Evolutionary conservation across 495 filamentous ascomycete species (phyloP).

Genomic region (Xanthoparmelia taractica): DNA sequence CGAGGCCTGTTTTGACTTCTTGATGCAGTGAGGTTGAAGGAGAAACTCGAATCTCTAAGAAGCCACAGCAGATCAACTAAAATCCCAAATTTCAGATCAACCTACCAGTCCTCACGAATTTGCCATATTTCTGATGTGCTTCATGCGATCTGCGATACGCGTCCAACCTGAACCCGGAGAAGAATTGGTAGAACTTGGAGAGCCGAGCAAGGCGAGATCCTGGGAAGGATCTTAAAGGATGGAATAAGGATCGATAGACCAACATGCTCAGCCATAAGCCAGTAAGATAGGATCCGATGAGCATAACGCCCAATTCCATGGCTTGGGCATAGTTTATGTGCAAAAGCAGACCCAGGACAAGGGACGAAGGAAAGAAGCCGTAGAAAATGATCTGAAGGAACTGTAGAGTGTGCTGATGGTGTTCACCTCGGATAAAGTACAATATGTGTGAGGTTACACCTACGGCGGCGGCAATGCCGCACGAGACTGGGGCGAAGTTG

Average conservation of each 20-base stretch:
- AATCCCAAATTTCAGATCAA: background rate
- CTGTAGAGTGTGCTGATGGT: constrained; percentile 30
- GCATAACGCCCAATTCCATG: background rate
- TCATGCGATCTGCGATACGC: constrained; percentile 30
- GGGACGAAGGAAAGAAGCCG: constrained; percentile 9
- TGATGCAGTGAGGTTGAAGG: too few species aligned
- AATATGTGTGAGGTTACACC: constrained; percentile 25
- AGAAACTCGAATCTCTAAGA: background rate
- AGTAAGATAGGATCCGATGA: constrained; percentile 25
- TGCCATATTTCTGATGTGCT: constrained; percentile 42
- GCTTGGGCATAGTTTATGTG: constrained; percentile 11
- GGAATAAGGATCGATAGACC: constrained; percentile 32
- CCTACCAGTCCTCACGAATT: constrained; percentile 31
- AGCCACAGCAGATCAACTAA: background rate
- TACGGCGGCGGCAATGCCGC: constrained; percentile 2
- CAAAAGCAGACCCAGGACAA: constrained; percentile 9
- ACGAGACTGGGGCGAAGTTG: background rate
- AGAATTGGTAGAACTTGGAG: constrained; percentile 30
- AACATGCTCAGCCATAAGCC: constrained; percentile 35
- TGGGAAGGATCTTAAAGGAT: constrained; percentile 33
- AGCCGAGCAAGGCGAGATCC: constrained; percentile 34
- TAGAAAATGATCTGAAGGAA: constrained; percentile 26
- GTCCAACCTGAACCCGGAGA: constrained; percentile 24
- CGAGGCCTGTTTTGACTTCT: background rate
- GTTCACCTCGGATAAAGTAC: constrained; percentile 34